Evolutionary conservation across 2,329 filamentous ascomycete species (phyloP), one percentile per base, ranked within the genome.

Genomic region (Fusarium sacchari): DNA sequence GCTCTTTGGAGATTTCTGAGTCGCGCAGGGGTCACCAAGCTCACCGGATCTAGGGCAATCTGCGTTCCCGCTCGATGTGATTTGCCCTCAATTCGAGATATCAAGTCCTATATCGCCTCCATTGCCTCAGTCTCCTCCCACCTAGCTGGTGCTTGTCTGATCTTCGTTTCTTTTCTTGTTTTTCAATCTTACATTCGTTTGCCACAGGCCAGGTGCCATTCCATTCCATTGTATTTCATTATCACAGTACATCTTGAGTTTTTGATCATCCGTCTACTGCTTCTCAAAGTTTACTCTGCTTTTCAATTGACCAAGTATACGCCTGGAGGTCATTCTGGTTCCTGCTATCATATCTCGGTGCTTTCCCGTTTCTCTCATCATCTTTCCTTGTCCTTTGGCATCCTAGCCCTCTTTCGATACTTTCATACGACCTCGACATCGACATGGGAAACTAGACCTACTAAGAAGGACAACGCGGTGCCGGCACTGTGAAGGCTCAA

Each of bases 401-500:
- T 44, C 13, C 22, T n/a, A 7, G 36, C 52, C 44, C 58, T 34
- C 43, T 42, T 66, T 59, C 57, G 30, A 43, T 60, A 67, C 28
- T 47, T 32, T 47, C 22, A 46, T 47, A 44, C 62, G 44, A 60
- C 36, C 55, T 37, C 42, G 43, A 44, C 64, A 43, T 50, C 64
- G 75, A 71, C 61, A 77, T 77, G 75, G 72, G 73, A 64, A 67
- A 67, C 52, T 71, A 67, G 55, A 62, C 67, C 64, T 39, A 49
- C 43, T 37, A 50, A 53, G 60, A 64, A 61, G 64, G 36, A 74
- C 24, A 72, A 72, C 75, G 72, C 75, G 67, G 76, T 77, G 75
- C 76, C 64, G 76, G 76, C 76, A 77, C 76, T 76, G 74, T 73
- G 52, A 60, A 56, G 75, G 74, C 77, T 70, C 56, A 53, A 67